Evolutionary conservation across 805 yeast species (phyloP), one percentile per base, ranked within the genome.

Genomic region (Metschnikowia gelsemii): DNA sequence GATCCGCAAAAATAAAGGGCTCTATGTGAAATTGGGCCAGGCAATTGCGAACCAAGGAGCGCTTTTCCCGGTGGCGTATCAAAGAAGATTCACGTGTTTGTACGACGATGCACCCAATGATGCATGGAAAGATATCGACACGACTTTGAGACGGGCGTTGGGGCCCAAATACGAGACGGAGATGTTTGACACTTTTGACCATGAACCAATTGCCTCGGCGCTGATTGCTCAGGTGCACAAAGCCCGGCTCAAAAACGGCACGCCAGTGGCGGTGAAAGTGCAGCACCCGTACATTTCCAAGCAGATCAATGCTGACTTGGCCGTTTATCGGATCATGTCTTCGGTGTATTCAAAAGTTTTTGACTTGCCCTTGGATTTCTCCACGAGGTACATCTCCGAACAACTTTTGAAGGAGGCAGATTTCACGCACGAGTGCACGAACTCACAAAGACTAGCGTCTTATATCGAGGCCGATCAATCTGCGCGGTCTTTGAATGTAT

Each of bases 11-110:
- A 68, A 68, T 46, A 68, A 64, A 48, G 74, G 74, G 1, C 67
- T 86, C 14, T 86, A 83, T 56, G 80, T 86, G 58, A 85, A 85
- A 58, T 61, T 83, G 51, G 95, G 93, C 18, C 93, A 85, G 68
- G 82, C 86, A 38, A 72, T 85, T 33, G 91, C 93, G 2, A 79
- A 84, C 54, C 93, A 86, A 57, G 80, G 87, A 0, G 63, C 73
- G 20, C 68, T 82, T 53, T 76, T 85, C 49, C 95, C 95, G 2
- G 59, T 66, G 25, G 82, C 79, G 16, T 84, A 68, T 60, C 87
- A 80, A 49, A 72, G 66, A 29, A 72, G 75, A 52, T 80, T 85
- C 55, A 65, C 71, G 11, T 60, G 64, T 43, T 62, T 85, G 35
- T 85, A 82, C 52, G 93, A 85, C 56, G 68, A 72, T 35, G 93